These are phyloP conservation scores for Coriaria nepalensis DNA, from an alignment of 306 rosid species.

Conservation along the genomic window DNA sequence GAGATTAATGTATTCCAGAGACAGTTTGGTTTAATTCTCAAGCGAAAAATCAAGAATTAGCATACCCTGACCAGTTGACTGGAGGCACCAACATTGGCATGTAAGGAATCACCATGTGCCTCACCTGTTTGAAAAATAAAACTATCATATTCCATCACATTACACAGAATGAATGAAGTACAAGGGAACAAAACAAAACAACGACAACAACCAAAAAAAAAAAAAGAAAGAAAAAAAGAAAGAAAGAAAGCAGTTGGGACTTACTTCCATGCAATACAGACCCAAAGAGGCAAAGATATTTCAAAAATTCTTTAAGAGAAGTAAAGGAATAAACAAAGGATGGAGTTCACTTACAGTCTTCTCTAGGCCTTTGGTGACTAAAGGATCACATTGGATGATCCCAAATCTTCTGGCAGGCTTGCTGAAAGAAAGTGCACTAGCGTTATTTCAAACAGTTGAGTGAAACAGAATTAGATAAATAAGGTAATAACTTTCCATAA, in stretches of 20 bases:
- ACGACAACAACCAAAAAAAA: background rate
- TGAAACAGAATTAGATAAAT: background rate
- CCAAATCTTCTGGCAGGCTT: slow-evolving; percentile 61
- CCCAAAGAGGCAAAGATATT: no score
- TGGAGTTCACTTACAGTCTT: slow-evolving; percentile 42
- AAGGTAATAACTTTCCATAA: slow-evolving; percentile 8
- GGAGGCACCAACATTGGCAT: slow-evolving; percentile 98
- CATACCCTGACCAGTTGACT: slow-evolving; percentile 84
- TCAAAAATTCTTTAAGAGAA: no score
- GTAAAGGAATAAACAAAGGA: background rate
- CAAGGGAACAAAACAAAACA: background rate
- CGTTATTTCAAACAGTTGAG: slow-evolving; percentile 12
- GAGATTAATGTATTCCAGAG: background rate
- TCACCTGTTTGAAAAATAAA: slow-evolving; percentile 49
- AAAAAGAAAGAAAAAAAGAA: no score
- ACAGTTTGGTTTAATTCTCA: background rate
- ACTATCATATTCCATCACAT: slow-evolving; percentile 4
- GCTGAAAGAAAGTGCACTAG: slow-evolving; percentile 14
- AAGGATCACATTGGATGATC: slow-evolving; percentile 65
- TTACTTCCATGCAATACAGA: no score
- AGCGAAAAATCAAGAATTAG: slow-evolving; percentile 8
- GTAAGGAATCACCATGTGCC: slow-evolving; percentile 84
- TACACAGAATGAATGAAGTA: slow-evolving; percentile 1
- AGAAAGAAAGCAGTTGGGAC: no score
- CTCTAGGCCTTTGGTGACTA: slow-evolving; percentile 76